Evolutionary conservation across 441 rosid species (phyloP), one percentile per base, ranked within the genome.

Genomic region (Geranium incanum): DNA sequence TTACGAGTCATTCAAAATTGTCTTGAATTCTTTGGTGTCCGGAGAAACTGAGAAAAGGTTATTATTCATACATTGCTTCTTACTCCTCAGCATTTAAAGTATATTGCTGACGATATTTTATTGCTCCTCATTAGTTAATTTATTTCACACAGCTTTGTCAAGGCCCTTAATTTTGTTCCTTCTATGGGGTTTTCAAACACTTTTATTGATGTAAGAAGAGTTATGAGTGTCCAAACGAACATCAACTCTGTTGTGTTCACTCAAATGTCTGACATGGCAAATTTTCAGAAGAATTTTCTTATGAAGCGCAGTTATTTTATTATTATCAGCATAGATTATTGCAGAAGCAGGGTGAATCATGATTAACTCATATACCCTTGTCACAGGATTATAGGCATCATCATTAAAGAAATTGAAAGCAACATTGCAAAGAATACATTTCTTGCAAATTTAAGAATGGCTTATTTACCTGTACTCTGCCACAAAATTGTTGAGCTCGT

Each of bases 41-140:
- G 98, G 99, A 75, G 99, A 95, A 81, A 87, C 82, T 81, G 99
- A 95, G 85, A 91, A 93, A 84, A 92, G 99, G 99, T 55, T 55
- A 15, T 16, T 55, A 55, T 55, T 55, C 62, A 55, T 19, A n/a
- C 21, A n/a, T 15, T 28, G 33, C 33, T 28, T 2, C 33, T 28
- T 28, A 28, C 1, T 28, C 33, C 1, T 28, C 33, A 28, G 33
- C 33, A 55, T 55, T 7, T 23, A 57, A 15, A 13, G n/a, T 39
- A 5, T 39, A 7, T 28, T 28, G 7, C 6, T 7, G 6, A 1
- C 3, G 6, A 91, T 69, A 21, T 62, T 28, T 62, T 9, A 28
- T 60, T 18, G 66, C 66, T 19, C n/a, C 8, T 9, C n/a, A 23
- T 62, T 23, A 9, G 12, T 21, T 28, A 18, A 16, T n/a, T 60